Evolutionary conservation across 2,329 filamentous ascomycete species (phyloP).

Genomic region (Fusarium sp.): DNA sequence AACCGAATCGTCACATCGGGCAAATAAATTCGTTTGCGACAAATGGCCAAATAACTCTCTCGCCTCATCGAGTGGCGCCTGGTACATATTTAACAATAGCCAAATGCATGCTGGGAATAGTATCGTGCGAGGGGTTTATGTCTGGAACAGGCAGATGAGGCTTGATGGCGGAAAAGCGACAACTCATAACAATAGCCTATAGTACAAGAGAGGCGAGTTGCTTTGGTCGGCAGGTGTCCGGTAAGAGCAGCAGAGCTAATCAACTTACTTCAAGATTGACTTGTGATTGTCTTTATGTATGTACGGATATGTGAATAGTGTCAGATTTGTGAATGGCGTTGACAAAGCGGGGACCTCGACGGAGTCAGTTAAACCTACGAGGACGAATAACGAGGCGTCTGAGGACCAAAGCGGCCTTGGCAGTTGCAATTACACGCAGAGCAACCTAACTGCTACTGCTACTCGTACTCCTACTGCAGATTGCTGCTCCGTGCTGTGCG

Average conservation of each 20-base stretch:
- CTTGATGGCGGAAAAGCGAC: constrained; percentile 32
- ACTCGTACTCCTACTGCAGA: constrained; percentile 21
- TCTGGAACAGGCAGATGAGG: constrained; percentile 36
- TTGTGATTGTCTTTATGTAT: constrained; percentile 18
- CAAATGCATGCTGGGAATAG: constrained; percentile 20
- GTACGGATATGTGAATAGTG: constrained; percentile 34
- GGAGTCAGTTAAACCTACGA: constrained; percentile 12
- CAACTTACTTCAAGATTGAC: constrained; percentile 12
- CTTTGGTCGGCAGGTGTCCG: constrained; percentile 11
- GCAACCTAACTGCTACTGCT: constrained; percentile 4
- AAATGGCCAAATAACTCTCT: constrained; percentile 8
- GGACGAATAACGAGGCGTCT: constrained; percentile 21
- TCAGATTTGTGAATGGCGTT: constrained; percentile 39
- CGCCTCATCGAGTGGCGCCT: constrained; percentile 19
- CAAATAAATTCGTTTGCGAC: constrained; percentile 24
- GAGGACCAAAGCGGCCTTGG: constrained; percentile 22
- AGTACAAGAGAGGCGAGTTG: not conserved
- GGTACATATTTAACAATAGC: constrained; percentile 21
- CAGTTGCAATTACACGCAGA: constrained; percentile 19
- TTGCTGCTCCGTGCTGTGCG: constrained; percentile 19
- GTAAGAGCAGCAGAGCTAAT: constrained; percentile 5
- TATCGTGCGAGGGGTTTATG: constrained; percentile 24
- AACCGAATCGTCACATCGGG: constrained; percentile 23
- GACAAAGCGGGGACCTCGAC: constrained; percentile 18
- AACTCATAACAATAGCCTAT: constrained; percentile 17